Percentiles rank a stretch among this genome's conserved stretches.
Conservation (phyloP, 2,329 filamentous ascomycete genomes). For the Bipolaris oryzae region DNA sequence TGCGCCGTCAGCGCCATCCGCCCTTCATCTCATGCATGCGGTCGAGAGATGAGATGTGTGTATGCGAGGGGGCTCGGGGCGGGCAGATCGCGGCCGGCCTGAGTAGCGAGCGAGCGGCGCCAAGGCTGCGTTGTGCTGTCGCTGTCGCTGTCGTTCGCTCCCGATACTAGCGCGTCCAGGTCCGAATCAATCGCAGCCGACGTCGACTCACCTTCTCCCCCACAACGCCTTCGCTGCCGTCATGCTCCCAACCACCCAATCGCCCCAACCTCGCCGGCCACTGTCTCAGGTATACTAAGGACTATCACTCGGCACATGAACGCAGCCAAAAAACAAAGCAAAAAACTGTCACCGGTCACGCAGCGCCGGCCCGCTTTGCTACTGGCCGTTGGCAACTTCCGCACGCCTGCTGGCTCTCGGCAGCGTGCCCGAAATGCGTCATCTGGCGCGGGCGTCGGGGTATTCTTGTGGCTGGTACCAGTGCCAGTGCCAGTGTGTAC, state of each 20-base stretch:
- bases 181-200: constrained; percentile 3
- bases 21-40: constrained; percentile 29
- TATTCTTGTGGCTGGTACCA: constrained; percentile 46
- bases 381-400: constrained; percentile 29
- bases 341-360: constrained; percentile 17
- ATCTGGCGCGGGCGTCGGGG: constrained; percentile 34
- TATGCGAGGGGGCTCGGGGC: constrained; percentile 31
- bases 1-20: constrained; percentile 21
- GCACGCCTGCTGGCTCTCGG: constrained; percentile 31
- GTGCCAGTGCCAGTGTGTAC: constrained; percentile 24
- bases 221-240: constrained; percentile 10
- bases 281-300: constrained; percentile 24
- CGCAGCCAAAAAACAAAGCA: too few relatives aligned
- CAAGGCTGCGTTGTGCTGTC: constrained; percentile 19
- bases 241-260: neutral
- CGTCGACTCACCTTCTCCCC: constrained; percentile 5
- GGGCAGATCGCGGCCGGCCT: constrained; percentile 35
- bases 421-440: constrained; percentile 40
- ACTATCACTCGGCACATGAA: neutral
- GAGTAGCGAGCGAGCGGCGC: constrained; percentile 27
- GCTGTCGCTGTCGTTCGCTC: constrained; percentile 10
- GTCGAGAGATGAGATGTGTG: constrained; percentile 35
- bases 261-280: constrained; percentile 5
- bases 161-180: constrained; percentile 15
- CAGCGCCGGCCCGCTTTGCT: constrained; percentile 19